Base-by-base conservation (phyloP, 192 early-diverging fungal species). In the Rhizophagus prolifer region DNA sequence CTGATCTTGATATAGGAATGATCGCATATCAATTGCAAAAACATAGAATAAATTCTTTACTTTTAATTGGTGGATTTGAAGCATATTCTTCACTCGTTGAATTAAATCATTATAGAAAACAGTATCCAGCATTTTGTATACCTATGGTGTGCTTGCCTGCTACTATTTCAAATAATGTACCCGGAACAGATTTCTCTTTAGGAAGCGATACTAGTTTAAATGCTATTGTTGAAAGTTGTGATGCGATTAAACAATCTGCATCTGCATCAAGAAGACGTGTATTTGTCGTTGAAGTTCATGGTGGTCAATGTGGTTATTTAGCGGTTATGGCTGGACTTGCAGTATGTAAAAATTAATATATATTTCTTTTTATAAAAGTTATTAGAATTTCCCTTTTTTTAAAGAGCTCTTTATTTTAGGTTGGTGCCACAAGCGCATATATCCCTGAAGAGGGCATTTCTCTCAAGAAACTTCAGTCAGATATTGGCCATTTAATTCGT, bases 61-160 rank as follows among this genome's bases (percentile, higher is more conserved):
- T 99, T 77, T 84, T 99, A n/a, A 85, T 99, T 61, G 97, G 97
- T 79, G 97, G 97, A 4, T 99, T 99, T 76, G 97, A 99, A 81
- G 97, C 93, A 5, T 97, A 90, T 82, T 93, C 92, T 26, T 86
- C 94, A 2, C 85, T 95, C 70, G 72, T 95, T 8, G 86, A 90
- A 60, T 82, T 99, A 79, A 86, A 90, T 72, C 82, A 88, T 25
- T 89, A 88, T 58, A 84, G 97, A 59, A n/a, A 74, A 6, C 82
- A 90, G 78, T 99, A 96, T 79, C 97, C 97, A 50, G 92, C 94
- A 2, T 92, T 99, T 81, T 91, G 92, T 78, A 97, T 99, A 78
- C 97, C 97, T 1, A 95, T 97, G 85, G 88, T 92, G 26, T 88
- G 94, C 70, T 84, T 99, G 9, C 97, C 97, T 8, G 97, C 97